phyloP scores from a whole-genome alignment of 2,329 filamentous ascomycete species.

The Penicillium sp. region DNA sequence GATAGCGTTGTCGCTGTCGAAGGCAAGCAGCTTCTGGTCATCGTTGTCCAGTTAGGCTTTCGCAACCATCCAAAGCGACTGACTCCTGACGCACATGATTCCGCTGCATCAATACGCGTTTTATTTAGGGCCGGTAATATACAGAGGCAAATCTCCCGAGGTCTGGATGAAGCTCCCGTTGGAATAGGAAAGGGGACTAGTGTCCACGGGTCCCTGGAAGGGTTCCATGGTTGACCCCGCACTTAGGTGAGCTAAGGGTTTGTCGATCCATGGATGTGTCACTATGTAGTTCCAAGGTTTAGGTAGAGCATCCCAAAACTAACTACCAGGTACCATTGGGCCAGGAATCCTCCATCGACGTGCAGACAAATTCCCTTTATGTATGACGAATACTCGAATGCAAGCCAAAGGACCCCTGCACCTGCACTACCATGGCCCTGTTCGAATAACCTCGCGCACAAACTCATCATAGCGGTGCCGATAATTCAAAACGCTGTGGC shows the following conservation, averaged over 20 bases:
- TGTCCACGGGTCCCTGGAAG: too few species aligned
- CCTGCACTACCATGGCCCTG: constrained; percentile 32
- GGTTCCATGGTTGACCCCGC: neutral
- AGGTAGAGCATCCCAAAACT: neutral
- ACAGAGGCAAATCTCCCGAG: neutral
- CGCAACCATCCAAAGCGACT: neutral
- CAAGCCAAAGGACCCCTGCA: constrained; percentile 37
- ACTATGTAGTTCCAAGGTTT: too few species aligned
- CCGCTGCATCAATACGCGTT: neutral
- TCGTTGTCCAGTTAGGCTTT: neutral
- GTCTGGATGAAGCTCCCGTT: too few species aligned
- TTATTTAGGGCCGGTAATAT: neutral
- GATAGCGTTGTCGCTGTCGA: neutral
- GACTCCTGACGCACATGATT: neutral
- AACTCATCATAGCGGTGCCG: constrained; percentile 18
- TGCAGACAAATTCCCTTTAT: constrained; percentile 31
- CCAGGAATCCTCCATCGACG: constrained; percentile 28
- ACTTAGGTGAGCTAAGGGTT: too few species aligned
- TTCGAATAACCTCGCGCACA: constrained; percentile 16
- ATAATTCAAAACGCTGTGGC: too few species aligned
- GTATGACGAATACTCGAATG: constrained; percentile 31
- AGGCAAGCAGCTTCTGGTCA: neutral
- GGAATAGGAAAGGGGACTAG: too few species aligned
- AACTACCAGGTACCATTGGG: neutral
- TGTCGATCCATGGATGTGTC: too few species aligned